Evolutionary conservation across 495 filamentous ascomycete species (phyloP).

Genomic region (Aspergillus asperescens): DNA sequence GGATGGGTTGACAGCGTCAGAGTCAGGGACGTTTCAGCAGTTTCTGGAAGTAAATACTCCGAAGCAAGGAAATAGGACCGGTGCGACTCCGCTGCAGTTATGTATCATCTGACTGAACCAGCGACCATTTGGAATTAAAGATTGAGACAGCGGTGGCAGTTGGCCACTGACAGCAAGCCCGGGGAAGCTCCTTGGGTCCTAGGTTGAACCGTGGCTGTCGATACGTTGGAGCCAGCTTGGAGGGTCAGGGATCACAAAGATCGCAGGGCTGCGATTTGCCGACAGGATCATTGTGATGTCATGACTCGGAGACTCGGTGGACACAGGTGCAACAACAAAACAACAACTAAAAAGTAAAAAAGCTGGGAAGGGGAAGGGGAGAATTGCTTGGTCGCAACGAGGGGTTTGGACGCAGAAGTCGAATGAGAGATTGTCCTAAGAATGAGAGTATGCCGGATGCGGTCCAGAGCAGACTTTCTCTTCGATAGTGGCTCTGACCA

Average conservation of each 20-base stretch:
- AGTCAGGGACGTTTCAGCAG: neutral
- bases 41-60: neutral
- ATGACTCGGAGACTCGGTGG: neutral
- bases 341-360: neutral
- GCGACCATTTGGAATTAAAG: neutral
- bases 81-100: neutral
- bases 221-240: neutral
- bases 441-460: neutral
- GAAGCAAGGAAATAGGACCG: neutral
- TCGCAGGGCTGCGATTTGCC: slow-evolving; percentile 1
- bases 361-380: neutral
- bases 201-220: neutral
- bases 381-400: neutral
- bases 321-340: neutral
- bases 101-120: neutral
- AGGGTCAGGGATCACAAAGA: neutral
- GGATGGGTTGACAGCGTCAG: neutral
- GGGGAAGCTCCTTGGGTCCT: neutral
- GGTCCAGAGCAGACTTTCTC: neutral
- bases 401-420: neutral
- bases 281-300: neutral
- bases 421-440: too few relatives aligned
- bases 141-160: neutral
- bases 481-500: neutral
- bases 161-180: neutral